Evolutionary conservation across 208 protist species (phyloP), one percentile per base, ranked within the genome.

Genomic region (Leishmania aethiopica): DNA sequence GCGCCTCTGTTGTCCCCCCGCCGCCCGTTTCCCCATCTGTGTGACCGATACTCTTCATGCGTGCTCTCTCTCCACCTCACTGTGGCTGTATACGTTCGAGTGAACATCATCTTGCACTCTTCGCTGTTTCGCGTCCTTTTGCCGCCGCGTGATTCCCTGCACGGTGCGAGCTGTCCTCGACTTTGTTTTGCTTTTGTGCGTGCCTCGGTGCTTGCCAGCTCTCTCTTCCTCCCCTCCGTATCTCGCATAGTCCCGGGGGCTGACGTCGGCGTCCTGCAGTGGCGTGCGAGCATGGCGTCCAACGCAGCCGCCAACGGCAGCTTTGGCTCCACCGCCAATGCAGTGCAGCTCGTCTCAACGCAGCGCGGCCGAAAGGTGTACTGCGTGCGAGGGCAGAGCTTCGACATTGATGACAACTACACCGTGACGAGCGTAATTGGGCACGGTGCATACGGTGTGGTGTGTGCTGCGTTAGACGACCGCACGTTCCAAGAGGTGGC

Each of bases 331-430:
- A 86, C 86, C 28, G n/a, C 86, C 15, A 89, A 86, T 57, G 83
- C 82, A 35, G 90, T 97, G 25, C 90, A 95, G 81, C 88, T 97
- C 17, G 81, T 96, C 42, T 91, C 86, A n/a, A 87, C 88, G 7
- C 90, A 95, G 78, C 89, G 89, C 19, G 94, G 94, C 17, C 91
- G 94, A 67, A 98, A 98, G 85, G 88, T 94, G 2, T 98, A 98
- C 83, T 86, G 84, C 35, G 95, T 98, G 37, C 90, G 94, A 32
- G 93, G 93, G 11, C 88, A 95, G 72, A 86, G 72, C 42, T 99
- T 98, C 81, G 94, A 98, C 57, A 92, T 98, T 37, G 93, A 97
- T 75, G 88, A 93, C 80, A 85, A 76, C 19, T 98, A 98, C 91
- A 96, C 96, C 35, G 85, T 98, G 35, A 96, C 87, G 1, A 92